phyloP scores from a whole-genome alignment of 1,284 basidiomycete species.

The Xerocomus cyaneibrunnescens region DNA sequence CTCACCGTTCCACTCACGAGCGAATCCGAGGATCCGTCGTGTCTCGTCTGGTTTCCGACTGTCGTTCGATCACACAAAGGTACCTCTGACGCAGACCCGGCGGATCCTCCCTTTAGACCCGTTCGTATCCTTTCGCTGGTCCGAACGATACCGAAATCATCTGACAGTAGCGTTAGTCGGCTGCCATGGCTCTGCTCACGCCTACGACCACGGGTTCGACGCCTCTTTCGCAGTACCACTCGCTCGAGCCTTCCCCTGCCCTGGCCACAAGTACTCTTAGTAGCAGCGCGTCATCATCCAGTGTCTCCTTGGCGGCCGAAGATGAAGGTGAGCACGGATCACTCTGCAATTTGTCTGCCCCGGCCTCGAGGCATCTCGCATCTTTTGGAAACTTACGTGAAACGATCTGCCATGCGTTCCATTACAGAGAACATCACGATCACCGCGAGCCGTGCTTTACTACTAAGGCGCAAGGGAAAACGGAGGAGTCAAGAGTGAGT shows the following conservation, averaged over 20 bases:
- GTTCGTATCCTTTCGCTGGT: conserved; percentile 1
- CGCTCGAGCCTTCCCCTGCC: conserved; percentile 39
- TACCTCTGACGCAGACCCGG: conserved; percentile 46
- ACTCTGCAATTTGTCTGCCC: conserved; percentile 9
- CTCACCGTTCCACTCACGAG: not conserved
- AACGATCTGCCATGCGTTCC: conserved; percentile 32
- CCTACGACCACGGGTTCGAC: conserved; percentile 29
- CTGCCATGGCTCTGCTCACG: conserved; percentile 30
- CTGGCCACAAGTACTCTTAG: conserved; percentile 38
- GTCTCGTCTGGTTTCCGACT: conserved; percentile 44
- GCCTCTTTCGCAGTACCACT: conserved; percentile 37
- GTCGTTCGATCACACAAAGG: conserved; percentile 36
- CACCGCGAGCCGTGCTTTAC: conserved; percentile 48
- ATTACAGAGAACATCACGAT: conserved; percentile 66
- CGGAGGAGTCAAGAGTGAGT: conserved; percentile 60
- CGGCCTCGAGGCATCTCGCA: conserved; percentile 26
- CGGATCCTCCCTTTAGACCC: conserved; percentile 47
- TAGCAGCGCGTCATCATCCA: conserved; percentile 51
- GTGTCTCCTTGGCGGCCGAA: conserved; percentile 48
- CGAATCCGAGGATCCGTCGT: conserved; percentile 47
- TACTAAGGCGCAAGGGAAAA: conserved; percentile 46
- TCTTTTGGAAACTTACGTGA: conserved; percentile 37
- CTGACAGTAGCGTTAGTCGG: not conserved
- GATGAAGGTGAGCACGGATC: conserved; percentile 55
- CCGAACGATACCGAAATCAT: conserved; percentile 12